Evolutionary conservation across 2,329 filamentous ascomycete species (phyloP).

Genomic region (Epicoccum nigrum): DNA sequence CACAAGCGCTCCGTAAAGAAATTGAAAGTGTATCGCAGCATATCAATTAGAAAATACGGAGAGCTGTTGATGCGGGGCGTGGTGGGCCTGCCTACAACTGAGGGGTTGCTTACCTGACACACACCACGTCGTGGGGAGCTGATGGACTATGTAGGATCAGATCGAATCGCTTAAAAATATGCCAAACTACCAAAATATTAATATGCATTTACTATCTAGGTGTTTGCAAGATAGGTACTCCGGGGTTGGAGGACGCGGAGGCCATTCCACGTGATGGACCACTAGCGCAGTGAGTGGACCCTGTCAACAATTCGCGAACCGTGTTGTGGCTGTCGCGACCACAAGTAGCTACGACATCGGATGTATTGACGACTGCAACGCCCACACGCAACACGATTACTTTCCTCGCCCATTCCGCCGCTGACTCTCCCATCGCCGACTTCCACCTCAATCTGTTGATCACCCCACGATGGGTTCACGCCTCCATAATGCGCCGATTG

Average conservation of each 20-base stretch:
- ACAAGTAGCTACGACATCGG: constrained; percentile 27
- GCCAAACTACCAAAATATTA: too few species aligned
- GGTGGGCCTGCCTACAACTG: background rate
- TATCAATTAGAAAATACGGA: too few species aligned
- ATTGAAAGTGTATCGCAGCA: too few species aligned
- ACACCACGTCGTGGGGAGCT: background rate
- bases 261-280: constrained; percentile 34
- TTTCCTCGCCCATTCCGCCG: background rate
- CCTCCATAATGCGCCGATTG: constrained; percentile 96
- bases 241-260: background rate
- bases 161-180: too few species aligned
- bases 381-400: constrained; percentile 5
- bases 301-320: constrained; percentile 30
- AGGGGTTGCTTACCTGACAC: background rate
- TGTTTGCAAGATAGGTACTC: background rate
- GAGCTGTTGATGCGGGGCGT: background rate
- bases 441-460: background rate
- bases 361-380: constrained; percentile 30
- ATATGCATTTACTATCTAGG: too few species aligned
- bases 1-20: too few species aligned
- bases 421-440: background rate
- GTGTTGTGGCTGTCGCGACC: constrained; percentile 43
- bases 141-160: background rate
- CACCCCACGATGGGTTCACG: constrained; percentile 64
- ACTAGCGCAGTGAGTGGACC: constrained; percentile 20